A percentile compares a stretch with the other conserved stretches of the same genome.
Conservation (phyloP, 176 grass and related monocot genomes). For the Alopecurus myosuroides region DNA sequence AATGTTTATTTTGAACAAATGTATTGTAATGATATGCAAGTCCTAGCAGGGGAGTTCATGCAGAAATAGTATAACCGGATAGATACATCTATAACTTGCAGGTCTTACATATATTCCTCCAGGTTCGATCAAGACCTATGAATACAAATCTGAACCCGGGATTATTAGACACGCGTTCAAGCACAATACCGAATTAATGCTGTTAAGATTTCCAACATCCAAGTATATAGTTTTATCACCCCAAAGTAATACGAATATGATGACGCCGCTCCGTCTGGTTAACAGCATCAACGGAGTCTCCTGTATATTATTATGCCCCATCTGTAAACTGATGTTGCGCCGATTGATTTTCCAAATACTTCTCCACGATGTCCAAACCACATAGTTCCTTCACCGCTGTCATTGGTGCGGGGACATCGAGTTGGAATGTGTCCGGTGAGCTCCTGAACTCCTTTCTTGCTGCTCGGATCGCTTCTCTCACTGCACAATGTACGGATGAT, state of each 20-base stretch:
- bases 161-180: not conserved
- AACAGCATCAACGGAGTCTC: not conserved
- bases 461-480: slow-evolving; percentile 51
- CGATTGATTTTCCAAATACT: slow-evolving; percentile 38
- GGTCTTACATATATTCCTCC: not conserved
- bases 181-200: not conserved
- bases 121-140: not conserved
- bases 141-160: not conserved
- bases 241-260: not conserved
- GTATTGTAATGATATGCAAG: too few relatives aligned
- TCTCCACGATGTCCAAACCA: slow-evolving; percentile 60
- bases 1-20: too few relatives aligned
- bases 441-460: slow-evolving; percentile 41
- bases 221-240: not conserved
- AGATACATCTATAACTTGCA: not conserved
- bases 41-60: too few relatives aligned
- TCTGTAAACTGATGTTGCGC: not conserved
- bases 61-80: too few relatives aligned
- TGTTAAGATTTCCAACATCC: not conserved
- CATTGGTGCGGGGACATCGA: slow-evolving; percentile 66
- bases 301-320: not conserved
- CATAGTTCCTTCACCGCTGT: slow-evolving; percentile 59
- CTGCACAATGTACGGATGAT: slow-evolving; percentile 64
- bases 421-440: slow-evolving; percentile 28
- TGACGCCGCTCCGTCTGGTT: too few relatives aligned